Percentiles rank a stretch among this genome's conserved stretches.
phyloP scores from a whole-genome alignment of 257 asterid genomes.

The Scutellaria baicalensis region DNA sequence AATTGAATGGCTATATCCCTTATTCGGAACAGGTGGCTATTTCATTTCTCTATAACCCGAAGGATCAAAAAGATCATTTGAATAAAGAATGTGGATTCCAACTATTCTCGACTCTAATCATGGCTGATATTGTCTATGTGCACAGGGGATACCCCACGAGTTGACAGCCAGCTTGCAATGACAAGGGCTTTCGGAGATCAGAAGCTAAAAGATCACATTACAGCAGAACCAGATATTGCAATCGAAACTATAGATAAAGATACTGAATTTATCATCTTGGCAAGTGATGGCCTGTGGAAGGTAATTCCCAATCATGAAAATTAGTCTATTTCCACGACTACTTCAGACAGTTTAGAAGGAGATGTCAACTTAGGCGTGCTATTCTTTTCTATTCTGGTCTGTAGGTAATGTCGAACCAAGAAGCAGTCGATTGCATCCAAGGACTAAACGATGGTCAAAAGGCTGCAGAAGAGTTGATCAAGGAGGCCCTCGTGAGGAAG shows the following conservation, averaged over 20 bases:
- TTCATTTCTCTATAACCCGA: not conserved
- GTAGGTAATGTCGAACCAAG: conserved; percentile 41
- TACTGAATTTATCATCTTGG: conserved; percentile 27
- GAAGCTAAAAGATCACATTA: conserved; percentile 40
- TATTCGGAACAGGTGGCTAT: too few species aligned
- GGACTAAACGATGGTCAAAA: conserved; percentile 19
- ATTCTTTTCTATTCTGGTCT: not conserved
- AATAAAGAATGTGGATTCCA: not conserved
- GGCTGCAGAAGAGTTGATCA: conserved; percentile 33
- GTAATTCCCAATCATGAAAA: not conserved
- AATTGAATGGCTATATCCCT: too few species aligned
- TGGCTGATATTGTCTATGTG: not conserved
- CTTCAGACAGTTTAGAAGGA: not conserved
- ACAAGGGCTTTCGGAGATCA: conserved; percentile 56
- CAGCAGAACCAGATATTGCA: conserved; percentile 25
- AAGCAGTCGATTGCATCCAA: conserved; percentile 27
- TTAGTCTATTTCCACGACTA: not conserved
- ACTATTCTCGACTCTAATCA: not conserved
- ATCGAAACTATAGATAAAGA: conserved; percentile 16
- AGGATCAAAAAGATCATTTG: not conserved
- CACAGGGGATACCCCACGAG: conserved; percentile 36
- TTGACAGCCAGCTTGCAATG: conserved; percentile 48
- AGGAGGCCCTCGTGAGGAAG: conserved; percentile 31
- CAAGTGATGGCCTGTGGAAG: conserved; percentile 65
- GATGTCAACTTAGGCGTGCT: not conserved